Percentiles rank a stretch among this genome's conserved stretches.
Conservation (phyloP, 352 stramenopile species). For the Globisporangium emineosum region DNA sequence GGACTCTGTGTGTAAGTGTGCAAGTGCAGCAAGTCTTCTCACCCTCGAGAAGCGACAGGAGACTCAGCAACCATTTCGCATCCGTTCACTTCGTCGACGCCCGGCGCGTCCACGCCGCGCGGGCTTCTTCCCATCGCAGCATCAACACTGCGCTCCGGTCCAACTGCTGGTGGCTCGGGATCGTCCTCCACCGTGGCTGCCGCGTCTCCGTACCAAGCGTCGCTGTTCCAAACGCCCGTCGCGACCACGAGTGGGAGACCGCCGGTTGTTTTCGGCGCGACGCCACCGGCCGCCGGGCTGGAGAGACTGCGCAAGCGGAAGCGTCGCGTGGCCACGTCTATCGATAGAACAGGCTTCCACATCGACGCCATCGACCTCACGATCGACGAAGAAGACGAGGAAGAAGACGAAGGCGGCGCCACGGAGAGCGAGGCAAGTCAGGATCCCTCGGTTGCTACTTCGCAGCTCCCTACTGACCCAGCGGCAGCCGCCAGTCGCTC, state of each 20-base stretch:
- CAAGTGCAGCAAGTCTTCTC: constrained; percentile 6
- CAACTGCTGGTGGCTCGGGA: background rate
- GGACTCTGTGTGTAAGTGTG: background rate
- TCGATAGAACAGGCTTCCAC: constrained; percentile 22
- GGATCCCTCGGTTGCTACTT: background rate
- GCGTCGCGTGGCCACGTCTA: constrained; percentile 32
- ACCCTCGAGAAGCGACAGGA: constrained; percentile 1
- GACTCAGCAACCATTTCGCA: constrained; percentile 10
- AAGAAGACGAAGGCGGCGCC: constrained; percentile 4
- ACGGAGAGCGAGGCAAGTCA: constrained; percentile 7
- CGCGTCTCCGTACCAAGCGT: constrained; percentile 10
- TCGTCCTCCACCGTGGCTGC: background rate
- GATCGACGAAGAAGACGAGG: constrained; percentile 17
- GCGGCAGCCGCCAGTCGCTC: background rate
- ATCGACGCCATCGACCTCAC: constrained; percentile 22
- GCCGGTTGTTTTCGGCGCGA: constrained; percentile 3
- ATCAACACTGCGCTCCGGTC: constrained; percentile 3
- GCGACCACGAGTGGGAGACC: constrained; percentile 3
- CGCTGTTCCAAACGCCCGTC: constrained; percentile 18
- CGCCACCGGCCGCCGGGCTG: constrained; percentile 6
- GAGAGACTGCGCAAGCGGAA: constrained; percentile 36
- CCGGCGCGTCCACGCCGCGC: constrained; percentile 14
- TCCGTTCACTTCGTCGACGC: constrained; percentile 11
- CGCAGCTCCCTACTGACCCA: background rate
- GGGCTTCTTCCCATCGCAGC: constrained; percentile 2